Conservation (phyloP, 768 basidiomycete species). For the Cystofilobasidium capitatum region DNA sequence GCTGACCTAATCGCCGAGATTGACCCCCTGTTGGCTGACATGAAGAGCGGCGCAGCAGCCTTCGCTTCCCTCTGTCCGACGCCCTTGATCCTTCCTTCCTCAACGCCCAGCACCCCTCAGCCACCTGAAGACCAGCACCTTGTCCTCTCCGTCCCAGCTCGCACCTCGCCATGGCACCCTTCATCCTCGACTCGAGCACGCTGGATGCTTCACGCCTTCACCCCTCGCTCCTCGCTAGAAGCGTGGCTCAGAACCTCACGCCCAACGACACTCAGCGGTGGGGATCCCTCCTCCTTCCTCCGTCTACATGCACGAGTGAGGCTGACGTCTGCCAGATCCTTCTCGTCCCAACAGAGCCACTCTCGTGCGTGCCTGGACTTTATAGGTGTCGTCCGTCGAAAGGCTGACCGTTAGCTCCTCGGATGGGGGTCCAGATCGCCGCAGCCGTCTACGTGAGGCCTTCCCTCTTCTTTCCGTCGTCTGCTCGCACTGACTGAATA, state of each 20-base stretch:
- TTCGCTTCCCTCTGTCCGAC: too few relatives aligned
- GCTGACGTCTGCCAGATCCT: background rate
- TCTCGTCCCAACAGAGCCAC: background rate
- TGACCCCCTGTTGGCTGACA: too few relatives aligned
- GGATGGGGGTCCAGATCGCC: background rate
- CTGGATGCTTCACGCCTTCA: background rate
- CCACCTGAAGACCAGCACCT: background rate
- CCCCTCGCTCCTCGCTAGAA: conserved; percentile 1
- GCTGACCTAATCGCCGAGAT: too few relatives aligned
- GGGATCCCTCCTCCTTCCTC: background rate
- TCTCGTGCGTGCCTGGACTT: background rate
- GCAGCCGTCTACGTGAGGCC: conserved; percentile 4
- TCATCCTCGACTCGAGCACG: background rate
- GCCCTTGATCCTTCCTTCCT: too few relatives aligned
- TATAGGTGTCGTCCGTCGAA: background rate
- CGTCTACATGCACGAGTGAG: background rate
- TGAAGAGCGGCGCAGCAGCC: too few relatives aligned
- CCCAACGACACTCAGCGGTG: conserved; percentile 2
- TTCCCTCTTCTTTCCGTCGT: background rate
- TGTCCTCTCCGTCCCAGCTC: background rate
- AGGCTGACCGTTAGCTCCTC: background rate
- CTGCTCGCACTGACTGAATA: background rate
- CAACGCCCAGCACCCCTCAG: too few relatives aligned
- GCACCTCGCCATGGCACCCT: conserved; percentile 7
- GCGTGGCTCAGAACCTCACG: conserved; percentile 1